These are phyloP conservation scores for Silene uniflora DNA, from an alignment of 148 eudicot species.

Conservation along the genomic window DNA sequence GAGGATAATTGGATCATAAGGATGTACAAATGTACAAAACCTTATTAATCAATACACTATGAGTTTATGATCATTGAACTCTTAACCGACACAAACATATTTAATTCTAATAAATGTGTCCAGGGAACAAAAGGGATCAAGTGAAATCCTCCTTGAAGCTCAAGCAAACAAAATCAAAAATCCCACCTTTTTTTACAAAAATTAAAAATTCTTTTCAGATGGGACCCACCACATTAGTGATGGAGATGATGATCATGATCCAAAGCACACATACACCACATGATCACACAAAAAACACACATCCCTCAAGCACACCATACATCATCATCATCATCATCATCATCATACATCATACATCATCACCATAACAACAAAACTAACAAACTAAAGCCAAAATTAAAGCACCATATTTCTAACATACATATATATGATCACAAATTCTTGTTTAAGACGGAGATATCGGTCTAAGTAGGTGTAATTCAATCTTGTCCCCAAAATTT, in stretches of 20 bases:
- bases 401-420: constrained; percentile 2
- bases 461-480: too few relatives aligned
- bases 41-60: background rate
- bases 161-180: background rate
- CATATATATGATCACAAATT: too few relatives aligned
- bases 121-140: background rate
- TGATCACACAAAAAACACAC: constrained; percentile 20
- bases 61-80: background rate
- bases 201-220: background rate
- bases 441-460: too few relatives aligned
- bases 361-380: constrained; percentile 1
- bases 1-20: background rate
- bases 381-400: background rate
- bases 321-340: background rate
- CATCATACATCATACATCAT: constrained; percentile 7
- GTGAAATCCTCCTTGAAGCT: background rate
- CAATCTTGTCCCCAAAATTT: background rate
- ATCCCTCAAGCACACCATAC: background rate
- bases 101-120: background rate
- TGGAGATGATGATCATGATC: constrained; percentile 18
- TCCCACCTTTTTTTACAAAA: background rate
- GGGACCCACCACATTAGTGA: constrained; percentile 23
- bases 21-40: background rate
- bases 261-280: constrained; percentile 3
- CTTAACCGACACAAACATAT: background rate